These are phyloP conservation scores for Alternaria ethzedia DNA, from an alignment of 2,329 filamentous ascomycete species.

Conservation along the genomic window DNA sequence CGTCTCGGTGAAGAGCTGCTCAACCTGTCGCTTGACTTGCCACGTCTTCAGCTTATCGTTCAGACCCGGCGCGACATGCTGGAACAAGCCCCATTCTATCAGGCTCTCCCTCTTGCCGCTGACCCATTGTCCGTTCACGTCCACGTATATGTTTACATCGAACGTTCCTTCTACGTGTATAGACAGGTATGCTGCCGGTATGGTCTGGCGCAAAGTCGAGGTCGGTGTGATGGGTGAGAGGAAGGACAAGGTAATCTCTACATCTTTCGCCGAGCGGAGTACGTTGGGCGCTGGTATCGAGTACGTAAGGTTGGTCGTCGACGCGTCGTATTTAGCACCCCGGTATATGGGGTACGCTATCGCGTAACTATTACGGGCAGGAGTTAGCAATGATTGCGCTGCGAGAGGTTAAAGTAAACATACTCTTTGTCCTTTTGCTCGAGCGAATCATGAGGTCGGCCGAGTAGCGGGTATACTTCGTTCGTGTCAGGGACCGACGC, in stretches of 20 bases:
- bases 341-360: conserved; percentile 65
- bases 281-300: conserved; percentile 57
- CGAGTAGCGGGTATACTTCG: conserved; percentile 68
- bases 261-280: conserved; percentile 44
- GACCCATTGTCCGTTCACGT: conserved; percentile 72
- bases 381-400: neutral
- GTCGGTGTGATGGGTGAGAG: conserved; percentile 82
- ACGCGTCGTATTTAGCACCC: conserved; percentile 71
- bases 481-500: conserved; percentile 66
- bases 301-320: conserved; percentile 73
- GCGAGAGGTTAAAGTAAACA: neutral
- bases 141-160: conserved; percentile 56
- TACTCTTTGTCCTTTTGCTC: conserved; percentile 50
- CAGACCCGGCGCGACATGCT: conserved; percentile 51
- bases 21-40: conserved; percentile 64
- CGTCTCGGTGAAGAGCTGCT: conserved; percentile 76
- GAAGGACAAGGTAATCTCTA: conserved; percentile 68
- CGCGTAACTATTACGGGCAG: conserved; percentile 54
- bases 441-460: conserved; percentile 70
- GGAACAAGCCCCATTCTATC: conserved; percentile 71
- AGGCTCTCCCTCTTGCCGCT: conserved; percentile 73
- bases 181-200: conserved; percentile 82
- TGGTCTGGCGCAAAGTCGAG: conserved; percentile 78
- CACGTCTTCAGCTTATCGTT: conserved; percentile 66
- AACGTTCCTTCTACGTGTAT: conserved; percentile 72